These are phyloP conservation scores for Diplosphaera chodatii DNA, from an alignment of 139 green algal genomes.

Conservation along the genomic window DNA sequence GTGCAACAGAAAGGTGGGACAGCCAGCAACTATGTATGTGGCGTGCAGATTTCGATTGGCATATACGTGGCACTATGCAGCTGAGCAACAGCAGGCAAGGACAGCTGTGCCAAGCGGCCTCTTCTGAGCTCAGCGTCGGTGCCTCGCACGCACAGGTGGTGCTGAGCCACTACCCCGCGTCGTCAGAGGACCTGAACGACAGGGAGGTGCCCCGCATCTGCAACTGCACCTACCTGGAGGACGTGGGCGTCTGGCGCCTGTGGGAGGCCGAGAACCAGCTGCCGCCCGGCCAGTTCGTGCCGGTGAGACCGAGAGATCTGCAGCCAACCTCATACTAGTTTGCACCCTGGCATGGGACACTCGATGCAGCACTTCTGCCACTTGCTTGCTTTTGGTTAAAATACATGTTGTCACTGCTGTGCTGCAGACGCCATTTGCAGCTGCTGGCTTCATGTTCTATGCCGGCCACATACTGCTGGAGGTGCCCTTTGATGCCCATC, in stretches of 20 bases:
- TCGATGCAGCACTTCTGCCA: no score
- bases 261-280: background rate
- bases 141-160: background rate
- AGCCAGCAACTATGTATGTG: no score
- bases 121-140: background rate
- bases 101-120: background rate
- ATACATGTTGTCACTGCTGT: no score
- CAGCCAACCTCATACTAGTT: background rate
- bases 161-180: background rate
- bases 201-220: background rate
- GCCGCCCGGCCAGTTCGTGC: background rate
- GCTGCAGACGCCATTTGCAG: constrained; percentile 1
- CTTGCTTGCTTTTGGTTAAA: no score
- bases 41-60: no score
- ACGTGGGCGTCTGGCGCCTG: background rate
- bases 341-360: no score
- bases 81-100: background rate
- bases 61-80: no score
- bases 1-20: background rate
- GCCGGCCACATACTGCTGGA: constrained; percentile 1
- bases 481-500: constrained; percentile 16
- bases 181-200: background rate
- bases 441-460: constrained; percentile 3
- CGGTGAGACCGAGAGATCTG: background rate
- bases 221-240: background rate